These are phyloP conservation scores for Fusarium proliferatum DNA, from an alignment of 2,329 filamentous ascomycete genomes.

Conservation along the genomic window DNA sequence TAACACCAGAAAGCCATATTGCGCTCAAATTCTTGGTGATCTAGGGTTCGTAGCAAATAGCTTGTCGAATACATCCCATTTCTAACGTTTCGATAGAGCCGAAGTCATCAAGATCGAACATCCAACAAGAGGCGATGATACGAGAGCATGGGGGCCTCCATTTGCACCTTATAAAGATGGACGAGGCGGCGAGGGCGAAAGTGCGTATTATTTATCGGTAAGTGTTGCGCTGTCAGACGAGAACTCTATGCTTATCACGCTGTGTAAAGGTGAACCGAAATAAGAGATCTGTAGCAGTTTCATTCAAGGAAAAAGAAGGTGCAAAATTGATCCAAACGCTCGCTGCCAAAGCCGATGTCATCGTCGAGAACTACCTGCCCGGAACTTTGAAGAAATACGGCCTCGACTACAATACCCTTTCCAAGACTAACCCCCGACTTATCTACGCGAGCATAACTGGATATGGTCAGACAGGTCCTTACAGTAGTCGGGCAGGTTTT, in stretches of 20 bases:
- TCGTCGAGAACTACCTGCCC: conserved; percentile 96
- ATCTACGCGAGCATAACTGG: conserved; percentile 97
- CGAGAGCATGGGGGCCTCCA: conserved; percentile 92
- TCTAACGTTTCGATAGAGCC: conserved; percentile 64
- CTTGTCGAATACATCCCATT: fast-evolving
- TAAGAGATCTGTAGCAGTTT: conserved; percentile 91
- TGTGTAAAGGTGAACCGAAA: conserved; percentile 84
- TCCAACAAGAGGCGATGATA: conserved; percentile 89
- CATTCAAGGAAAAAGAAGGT: conserved; percentile 86
- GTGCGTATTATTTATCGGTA: conserved; percentile 91
- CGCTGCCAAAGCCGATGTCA: conserved; percentile 83
- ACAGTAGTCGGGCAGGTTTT: conserved; percentile 86
- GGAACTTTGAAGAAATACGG: conserved; percentile 89
- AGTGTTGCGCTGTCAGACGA: not conserved
- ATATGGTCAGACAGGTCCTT: conserved; percentile 93
- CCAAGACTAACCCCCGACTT: conserved; percentile 81
- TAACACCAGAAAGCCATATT: conserved; percentile 76
- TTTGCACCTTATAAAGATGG: conserved; percentile 80
- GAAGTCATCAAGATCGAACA: conserved; percentile 98
- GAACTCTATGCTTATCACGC: not conserved
- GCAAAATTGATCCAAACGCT: conserved; percentile 87
- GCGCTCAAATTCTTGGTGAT: conserved; percentile 94
- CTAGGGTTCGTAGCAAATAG: conserved; percentile 52
- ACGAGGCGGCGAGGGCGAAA: conserved; percentile 76
- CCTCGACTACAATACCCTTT: conserved; percentile 86